Percentiles rank a stretch among this genome's conserved stretches.
These are phyloP conservation scores for Calycina herbarum DNA, from an alignment of 2,329 filamentous ascomycete genomes.

Conservation along the genomic window DNA sequence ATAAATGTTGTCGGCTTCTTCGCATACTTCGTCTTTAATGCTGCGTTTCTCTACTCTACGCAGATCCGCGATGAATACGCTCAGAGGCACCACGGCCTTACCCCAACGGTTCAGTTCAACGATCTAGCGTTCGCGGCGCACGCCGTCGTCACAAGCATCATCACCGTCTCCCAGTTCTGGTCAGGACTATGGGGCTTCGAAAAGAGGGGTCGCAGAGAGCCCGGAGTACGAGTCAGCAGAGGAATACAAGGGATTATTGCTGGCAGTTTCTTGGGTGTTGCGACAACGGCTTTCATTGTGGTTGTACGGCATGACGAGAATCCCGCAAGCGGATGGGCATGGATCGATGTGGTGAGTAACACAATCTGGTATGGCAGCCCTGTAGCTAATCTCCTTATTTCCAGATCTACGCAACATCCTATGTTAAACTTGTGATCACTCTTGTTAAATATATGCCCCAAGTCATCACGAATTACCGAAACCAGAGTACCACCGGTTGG, in stretches of 20 bases:
- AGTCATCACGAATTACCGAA: conserved; percentile 77
- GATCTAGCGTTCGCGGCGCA: conserved; percentile 87
- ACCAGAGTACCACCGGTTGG: conserved; percentile 85
- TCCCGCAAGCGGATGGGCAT: conserved; percentile 54
- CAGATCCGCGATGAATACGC: conserved; percentile 81
- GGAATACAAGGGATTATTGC: conserved; percentile 68
- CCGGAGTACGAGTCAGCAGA: conserved; percentile 55
- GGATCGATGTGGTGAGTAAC: conserved; percentile 54
- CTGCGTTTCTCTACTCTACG: conserved; percentile 69
- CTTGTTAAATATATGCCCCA: conserved; percentile 93
- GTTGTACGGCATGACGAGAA: conserved; percentile 40
- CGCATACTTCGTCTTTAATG: conserved; percentile 52
- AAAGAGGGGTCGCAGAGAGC: conserved; percentile 49
- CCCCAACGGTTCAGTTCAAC: conserved; percentile 85
- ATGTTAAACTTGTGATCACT: conserved; percentile 86
- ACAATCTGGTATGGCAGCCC: background rate
- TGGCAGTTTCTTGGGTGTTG: conserved; percentile 62
- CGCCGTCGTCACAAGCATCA: conserved; percentile 67
- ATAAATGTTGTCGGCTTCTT: conserved; percentile 71
- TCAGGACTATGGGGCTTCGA: conserved; percentile 74
- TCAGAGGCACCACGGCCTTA: conserved; percentile 69
- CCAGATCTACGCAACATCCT: conserved; percentile 66
- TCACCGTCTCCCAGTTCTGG: conserved; percentile 78
- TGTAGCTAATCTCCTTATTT: background rate
- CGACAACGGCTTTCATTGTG: conserved; percentile 50